These are phyloP conservation scores for Diaporthe amygdali DNA, from an alignment of 2,329 filamentous ascomycete species.

Conservation along the genomic window DNA sequence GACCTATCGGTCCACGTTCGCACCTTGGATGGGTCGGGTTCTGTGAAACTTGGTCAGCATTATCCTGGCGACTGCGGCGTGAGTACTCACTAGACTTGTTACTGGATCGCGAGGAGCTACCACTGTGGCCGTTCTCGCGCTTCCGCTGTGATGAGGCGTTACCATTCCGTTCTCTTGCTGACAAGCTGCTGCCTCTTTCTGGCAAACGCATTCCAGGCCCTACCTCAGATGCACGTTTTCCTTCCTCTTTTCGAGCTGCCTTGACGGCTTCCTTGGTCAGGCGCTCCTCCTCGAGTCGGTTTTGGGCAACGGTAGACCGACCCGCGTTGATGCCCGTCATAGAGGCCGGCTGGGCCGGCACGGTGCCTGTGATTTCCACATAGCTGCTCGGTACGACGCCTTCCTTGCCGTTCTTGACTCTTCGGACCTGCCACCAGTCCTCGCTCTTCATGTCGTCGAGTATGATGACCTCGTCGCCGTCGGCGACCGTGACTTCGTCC, in stretches of 20 bases:
- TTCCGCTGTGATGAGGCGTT: conserved; percentile 72
- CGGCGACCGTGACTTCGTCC: conserved; percentile 90
- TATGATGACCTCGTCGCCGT: conserved; percentile 89
- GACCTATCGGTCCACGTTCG: conserved; percentile 95
- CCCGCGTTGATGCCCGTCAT: conserved; percentile 56
- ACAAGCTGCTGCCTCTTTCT: conserved; percentile 79
- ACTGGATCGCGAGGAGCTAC: conserved; percentile 55
- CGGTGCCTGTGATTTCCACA: conserved; percentile 80
- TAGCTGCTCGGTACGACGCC: conserved; percentile 97
- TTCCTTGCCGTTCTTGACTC: conserved; percentile 90
- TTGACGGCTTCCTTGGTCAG: conserved; percentile 81
- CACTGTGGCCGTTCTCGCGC: conserved; percentile 69
- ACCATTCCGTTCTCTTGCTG: conserved; percentile 69
- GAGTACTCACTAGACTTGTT: conserved; percentile 77
- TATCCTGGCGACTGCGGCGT: background rate
- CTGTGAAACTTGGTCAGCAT: conserved; percentile 46
- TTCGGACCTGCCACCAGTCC: conserved; percentile 97
- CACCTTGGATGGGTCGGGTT: conserved; percentile 82
- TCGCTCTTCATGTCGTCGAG: conserved; percentile 91
- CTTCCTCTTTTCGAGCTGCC: conserved; percentile 57
- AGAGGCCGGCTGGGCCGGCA: conserved; percentile 54
- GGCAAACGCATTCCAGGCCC: conserved; percentile 78
- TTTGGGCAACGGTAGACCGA: conserved; percentile 76
- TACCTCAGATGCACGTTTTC: conserved; percentile 71
- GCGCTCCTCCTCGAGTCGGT: conserved; percentile 79